Percentiles rank a stretch among this genome's conserved stretches.
These are phyloP conservation scores for Plantago elongata DNA, from an alignment of 257 asterid genomes.

Conservation along the genomic window DNA sequence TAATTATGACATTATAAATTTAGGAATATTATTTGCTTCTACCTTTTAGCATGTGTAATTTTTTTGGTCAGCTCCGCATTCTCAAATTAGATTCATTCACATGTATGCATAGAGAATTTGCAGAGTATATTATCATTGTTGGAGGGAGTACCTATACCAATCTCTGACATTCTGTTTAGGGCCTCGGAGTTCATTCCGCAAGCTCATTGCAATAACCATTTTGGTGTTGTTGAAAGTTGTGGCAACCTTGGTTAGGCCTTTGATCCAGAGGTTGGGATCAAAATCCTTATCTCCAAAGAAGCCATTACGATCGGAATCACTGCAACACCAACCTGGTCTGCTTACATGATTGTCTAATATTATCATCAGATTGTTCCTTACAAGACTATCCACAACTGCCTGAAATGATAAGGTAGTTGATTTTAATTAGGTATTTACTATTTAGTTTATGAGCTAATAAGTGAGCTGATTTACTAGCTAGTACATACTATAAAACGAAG, in stretches of 20 bases:
- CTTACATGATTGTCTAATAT: conserved; percentile 84
- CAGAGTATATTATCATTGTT: not conserved
- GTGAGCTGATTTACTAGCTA: too few relatives aligned
- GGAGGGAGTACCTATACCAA: conserved; percentile 63
- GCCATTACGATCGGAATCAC: conserved; percentile 74
- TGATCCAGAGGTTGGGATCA: conserved; percentile 66
- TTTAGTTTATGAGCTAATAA: too few relatives aligned
- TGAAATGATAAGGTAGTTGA: conserved; percentile 18
- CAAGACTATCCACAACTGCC: conserved; percentile 90
- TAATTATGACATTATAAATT: too few relatives aligned
- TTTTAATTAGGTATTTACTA: too few relatives aligned
- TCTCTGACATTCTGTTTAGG: conserved; percentile 60
- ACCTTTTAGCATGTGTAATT: too few relatives aligned
- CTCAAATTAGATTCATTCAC: too few relatives aligned
- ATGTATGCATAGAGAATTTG: not conserved
- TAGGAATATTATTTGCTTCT: too few relatives aligned
- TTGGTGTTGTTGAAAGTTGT: conserved; percentile 44
- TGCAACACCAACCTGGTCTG: conserved; percentile 96
- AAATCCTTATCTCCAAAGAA: conserved; percentile 82
- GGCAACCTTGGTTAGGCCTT: conserved; percentile 75
- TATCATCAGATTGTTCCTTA: conserved; percentile 66
- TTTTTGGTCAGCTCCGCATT: too few relatives aligned
- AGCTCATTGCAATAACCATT: conserved; percentile 82
- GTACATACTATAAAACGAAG: too few relatives aligned
- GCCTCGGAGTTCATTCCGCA: conserved; percentile 89